These are phyloP conservation scores for Asterochloris erici DNA, from an alignment of 139 green algal species.

Conservation along the genomic window DNA sequence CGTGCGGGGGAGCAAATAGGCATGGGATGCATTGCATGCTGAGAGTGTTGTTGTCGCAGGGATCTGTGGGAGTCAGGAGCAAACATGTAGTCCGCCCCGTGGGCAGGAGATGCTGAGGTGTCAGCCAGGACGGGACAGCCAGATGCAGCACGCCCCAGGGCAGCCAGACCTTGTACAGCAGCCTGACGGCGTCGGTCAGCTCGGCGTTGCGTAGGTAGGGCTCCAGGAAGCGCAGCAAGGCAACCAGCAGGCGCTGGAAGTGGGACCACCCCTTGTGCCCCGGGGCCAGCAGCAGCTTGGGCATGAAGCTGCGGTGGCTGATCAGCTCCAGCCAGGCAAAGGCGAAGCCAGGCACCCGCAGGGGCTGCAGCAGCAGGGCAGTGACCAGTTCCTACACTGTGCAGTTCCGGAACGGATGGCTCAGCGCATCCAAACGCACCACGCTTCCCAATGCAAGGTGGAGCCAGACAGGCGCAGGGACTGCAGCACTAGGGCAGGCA, in stretches of 20 bases:
- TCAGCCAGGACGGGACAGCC: no score
- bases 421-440: neutral
- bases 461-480: slow-evolving; percentile 88
- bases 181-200: slow-evolving; percentile 70
- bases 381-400: neutral
- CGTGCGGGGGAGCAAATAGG: no score
- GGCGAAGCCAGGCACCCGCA: slow-evolving; percentile 88
- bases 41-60: no score
- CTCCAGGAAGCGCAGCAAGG: slow-evolving; percentile 93
- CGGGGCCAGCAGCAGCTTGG: slow-evolving; percentile 75
- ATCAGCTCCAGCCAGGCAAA: slow-evolving; percentile 97
- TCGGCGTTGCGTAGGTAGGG: slow-evolving; percentile 89
- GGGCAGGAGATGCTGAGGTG: no score
- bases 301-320: slow-evolving; percentile 87
- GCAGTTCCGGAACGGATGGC: neutral
- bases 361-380: slow-evolving; percentile 55
- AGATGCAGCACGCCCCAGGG: neutral
- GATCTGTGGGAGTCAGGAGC: no score
- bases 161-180: slow-evolving; percentile 80
- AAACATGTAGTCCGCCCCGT: no score
- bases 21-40: no score
- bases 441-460: slow-evolving; percentile 79
- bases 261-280: slow-evolving; percentile 61
- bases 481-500: slow-evolving; percentile 37
- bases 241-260: slow-evolving; percentile 62